A percentile compares a stretch with the other conserved stretches of the same genome.
Conservation (phyloP, 2,329 filamentous ascomycete genomes). For the Neonectria coccinea region DNA sequence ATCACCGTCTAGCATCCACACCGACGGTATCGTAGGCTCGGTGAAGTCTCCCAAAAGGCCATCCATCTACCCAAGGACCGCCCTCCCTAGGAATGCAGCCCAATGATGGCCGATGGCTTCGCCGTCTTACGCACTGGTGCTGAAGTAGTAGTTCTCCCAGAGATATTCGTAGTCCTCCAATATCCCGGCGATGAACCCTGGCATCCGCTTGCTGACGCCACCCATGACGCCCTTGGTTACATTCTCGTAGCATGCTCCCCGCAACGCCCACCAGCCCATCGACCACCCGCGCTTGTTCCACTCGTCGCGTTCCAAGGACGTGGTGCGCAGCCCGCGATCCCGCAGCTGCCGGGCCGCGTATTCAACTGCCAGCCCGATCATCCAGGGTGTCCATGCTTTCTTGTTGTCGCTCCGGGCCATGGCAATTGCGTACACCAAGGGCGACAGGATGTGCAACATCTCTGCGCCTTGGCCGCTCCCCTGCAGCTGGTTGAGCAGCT, state of each 20-base stretch:
- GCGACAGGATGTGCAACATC: slow-evolving; percentile 89
- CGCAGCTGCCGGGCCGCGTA: slow-evolving; percentile 87
- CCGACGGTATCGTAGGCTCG: slow-evolving; percentile 8
- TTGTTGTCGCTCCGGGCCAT: slow-evolving; percentile 79
- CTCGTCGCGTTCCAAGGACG: slow-evolving; percentile 89
- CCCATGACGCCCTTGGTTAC: slow-evolving; percentile 81
- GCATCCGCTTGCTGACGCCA: slow-evolving; percentile 79
- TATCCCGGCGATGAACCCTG: slow-evolving; percentile 85
- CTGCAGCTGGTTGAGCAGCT: slow-evolving; percentile 84
- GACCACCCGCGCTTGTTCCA: slow-evolving; percentile 88
- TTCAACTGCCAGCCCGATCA: slow-evolving; percentile 86
- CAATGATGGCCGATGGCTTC: neutral
- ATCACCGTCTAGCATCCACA: neutral
- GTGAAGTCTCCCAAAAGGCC: slow-evolving; percentile 7
- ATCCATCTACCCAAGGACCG: slow-evolving; percentile 7
- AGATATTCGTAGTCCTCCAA: slow-evolving; percentile 97
- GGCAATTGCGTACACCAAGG: slow-evolving; percentile 86
- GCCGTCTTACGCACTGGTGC: slow-evolving; percentile 58
- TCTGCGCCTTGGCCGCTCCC: slow-evolving; percentile 83
- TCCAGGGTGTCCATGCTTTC: slow-evolving; percentile 91
- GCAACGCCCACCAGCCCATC: slow-evolving; percentile 95
- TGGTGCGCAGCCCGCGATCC: slow-evolving; percentile 81
- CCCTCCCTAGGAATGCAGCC: neutral
- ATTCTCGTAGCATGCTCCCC: slow-evolving; percentile 96
- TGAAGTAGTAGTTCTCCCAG: slow-evolving; percentile 98